phyloP scores from a whole-genome alignment of 2,329 filamentous ascomycete genomes.

The Ascochyta lentis region DNA sequence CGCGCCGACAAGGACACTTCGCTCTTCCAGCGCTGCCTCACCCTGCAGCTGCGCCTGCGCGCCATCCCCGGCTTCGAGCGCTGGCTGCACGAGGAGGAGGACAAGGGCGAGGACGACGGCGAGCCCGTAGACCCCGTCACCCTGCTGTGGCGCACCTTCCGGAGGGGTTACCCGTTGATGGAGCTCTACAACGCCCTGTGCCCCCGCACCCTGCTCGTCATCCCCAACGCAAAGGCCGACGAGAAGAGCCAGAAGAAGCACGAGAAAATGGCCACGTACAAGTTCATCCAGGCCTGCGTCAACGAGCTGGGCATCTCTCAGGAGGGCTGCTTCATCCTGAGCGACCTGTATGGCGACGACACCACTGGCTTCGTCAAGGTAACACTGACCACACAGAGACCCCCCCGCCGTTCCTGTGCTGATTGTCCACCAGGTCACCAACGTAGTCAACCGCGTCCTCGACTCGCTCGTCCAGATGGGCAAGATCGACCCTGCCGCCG shows the following conservation, averaged over 20 bases:
- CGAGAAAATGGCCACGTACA: constrained; percentile 87
- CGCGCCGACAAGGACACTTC: constrained; percentile 90
- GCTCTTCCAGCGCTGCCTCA: constrained; percentile 93
- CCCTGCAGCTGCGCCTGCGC: constrained; percentile 79
- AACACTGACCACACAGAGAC: background rate
- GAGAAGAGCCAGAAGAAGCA: constrained; percentile 69
- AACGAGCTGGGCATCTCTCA: constrained; percentile 79
- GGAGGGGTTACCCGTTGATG: constrained; percentile 82
- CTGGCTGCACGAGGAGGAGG: constrained; percentile 74
- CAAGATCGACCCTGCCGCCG: constrained; percentile 59
- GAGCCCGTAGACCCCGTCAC: constrained; percentile 74
- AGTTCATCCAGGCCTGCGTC: constrained; percentile 89
- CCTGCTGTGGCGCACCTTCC: constrained; percentile 85
- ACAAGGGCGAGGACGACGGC: constrained; percentile 70
- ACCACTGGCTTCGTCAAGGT: constrained; percentile 98
- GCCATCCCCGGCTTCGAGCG: constrained; percentile 84
- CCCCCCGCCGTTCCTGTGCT: constrained; percentile 10
- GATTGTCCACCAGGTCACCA: constrained; percentile 68
- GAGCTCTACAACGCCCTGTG: constrained; percentile 86
- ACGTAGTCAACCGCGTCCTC: constrained; percentile 90
- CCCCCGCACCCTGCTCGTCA: constrained; percentile 70
- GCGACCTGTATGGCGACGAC: constrained; percentile 89
- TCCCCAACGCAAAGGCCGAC: constrained; percentile 68
- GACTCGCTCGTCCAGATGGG: constrained; percentile 83
- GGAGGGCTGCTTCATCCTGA: constrained; percentile 88